Conservation (phyloP, 148 eudicot genomes). For the Limonium bicolor region DNA sequence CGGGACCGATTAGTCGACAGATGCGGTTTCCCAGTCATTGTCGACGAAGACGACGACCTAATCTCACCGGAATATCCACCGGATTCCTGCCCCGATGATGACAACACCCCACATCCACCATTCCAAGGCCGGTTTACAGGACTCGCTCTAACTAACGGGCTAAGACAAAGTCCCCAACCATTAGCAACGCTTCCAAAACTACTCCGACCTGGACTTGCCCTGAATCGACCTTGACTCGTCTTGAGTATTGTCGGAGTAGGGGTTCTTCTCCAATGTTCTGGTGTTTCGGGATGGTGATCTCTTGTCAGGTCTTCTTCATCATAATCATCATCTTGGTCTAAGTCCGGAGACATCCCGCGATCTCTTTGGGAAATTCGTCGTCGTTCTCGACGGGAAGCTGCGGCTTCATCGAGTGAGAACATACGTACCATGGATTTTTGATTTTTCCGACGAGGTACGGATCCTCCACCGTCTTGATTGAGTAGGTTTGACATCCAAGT, state of each 20-base stretch:
- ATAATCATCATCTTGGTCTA: conserved; percentile 15
- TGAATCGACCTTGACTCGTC: conserved; percentile 7
- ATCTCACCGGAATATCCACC: conserved; percentile 26
- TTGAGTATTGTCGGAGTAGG: conserved; percentile 12
- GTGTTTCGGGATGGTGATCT: conserved; percentile 5
- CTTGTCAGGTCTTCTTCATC: conserved; percentile 7
- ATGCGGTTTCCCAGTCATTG: conserved; percentile 26
- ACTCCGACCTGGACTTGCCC: conserved; percentile 8
- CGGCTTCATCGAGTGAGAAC: conserved; percentile 9
- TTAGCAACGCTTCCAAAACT: conserved; percentile 16
- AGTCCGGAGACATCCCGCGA: conserved; percentile 62
- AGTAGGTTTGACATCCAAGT: conserved; percentile 27
- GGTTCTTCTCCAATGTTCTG: conserved; percentile 29
- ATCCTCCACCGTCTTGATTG: conserved; percentile 5
- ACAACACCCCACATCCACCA: too few relatives aligned
- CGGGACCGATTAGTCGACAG: conserved; percentile 34
- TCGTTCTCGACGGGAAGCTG: conserved; percentile 6
- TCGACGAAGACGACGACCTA: too few relatives aligned
- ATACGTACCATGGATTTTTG: not conserved
- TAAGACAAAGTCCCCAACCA: conserved; percentile 29
- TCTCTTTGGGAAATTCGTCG: conserved; percentile 8
- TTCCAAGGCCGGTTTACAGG: conserved; percentile 22
- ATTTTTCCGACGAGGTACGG: conserved; percentile 13
- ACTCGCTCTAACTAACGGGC: conserved; percentile 49
- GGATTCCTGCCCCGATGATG: conserved; percentile 5